Percentiles rank a stretch among this genome's conserved stretches.
Conservation (phyloP, 169 alveolate genomes). For the Miamiensis avidus region DNA sequence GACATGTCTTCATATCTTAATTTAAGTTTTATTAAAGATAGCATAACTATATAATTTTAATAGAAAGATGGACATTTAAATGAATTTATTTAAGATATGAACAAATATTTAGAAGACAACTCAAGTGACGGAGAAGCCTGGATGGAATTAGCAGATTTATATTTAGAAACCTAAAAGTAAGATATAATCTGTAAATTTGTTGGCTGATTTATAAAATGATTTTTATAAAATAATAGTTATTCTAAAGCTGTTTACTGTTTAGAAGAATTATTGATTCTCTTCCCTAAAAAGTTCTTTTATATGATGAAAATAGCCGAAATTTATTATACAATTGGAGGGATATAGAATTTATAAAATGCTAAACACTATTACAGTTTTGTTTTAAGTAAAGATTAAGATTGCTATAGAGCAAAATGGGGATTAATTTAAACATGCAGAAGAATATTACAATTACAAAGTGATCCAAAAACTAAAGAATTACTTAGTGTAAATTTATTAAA, state of each 20-base stretch:
- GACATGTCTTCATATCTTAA: background rate
- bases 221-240: background rate
- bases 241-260: constrained; percentile 24
- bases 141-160: constrained; percentile 27
- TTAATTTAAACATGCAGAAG: constrained; percentile 22
- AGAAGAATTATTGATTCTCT: constrained; percentile 11
- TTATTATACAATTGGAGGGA: constrained; percentile 14
- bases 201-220: background rate
- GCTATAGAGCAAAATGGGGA: constrained; percentile 26
- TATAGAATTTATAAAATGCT: constrained; percentile 6
- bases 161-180: constrained; percentile 15
- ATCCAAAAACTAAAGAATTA: background rate
- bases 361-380: constrained; percentile 16
- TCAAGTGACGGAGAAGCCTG: constrained; percentile 30
- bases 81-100: constrained; percentile 12
- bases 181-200: background rate
- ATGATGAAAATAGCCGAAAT: constrained; percentile 29
- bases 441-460: background rate
- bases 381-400: constrained; percentile 2
- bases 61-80: background rate
- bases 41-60: background rate
- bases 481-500: background rate
- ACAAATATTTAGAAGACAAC: constrained; percentile 21
- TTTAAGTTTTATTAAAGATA: too few species aligned
- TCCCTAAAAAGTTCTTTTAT: constrained; percentile 19